Evolutionary conservation across 202 grass and related monocot genomes (phyloP).

Genomic region (Carex sylvatica): DNA sequence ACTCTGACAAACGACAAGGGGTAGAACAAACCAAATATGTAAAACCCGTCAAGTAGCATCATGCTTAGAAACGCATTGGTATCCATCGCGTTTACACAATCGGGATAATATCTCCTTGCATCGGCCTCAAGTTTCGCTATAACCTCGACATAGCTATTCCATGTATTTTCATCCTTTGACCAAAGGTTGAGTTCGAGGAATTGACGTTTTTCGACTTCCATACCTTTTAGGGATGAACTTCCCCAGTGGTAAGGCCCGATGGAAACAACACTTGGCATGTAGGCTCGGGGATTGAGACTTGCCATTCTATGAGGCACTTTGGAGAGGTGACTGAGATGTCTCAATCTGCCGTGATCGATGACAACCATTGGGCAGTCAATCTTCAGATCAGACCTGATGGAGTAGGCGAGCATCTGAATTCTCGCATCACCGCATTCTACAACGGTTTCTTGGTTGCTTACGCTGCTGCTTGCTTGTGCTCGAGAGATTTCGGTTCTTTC

Average conservation of each 20-base stretch:
- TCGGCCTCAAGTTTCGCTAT: background rate
- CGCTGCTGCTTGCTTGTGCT: background rate
- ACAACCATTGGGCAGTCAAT: background rate
- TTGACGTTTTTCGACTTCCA: conserved; percentile 10
- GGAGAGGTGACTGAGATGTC: background rate
- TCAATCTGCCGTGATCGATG: background rate
- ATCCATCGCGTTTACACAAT: background rate
- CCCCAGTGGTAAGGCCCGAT: conserved; percentile 5
- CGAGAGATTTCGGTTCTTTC: background rate
- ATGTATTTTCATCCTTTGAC: background rate
- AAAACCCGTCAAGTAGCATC: conserved; percentile 9
- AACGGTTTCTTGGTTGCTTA: background rate
- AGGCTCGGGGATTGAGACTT: background rate
- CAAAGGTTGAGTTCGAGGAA: conserved; percentile 13
- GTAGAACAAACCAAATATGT: background rate
- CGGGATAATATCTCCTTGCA: background rate
- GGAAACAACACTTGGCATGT: background rate
- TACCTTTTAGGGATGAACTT: background rate
- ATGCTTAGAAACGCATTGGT: conserved; percentile 4
- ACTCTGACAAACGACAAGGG: conserved; percentile 6
- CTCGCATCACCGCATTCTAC: background rate
- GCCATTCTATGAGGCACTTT: conserved; percentile 7
- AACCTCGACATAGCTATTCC: background rate
- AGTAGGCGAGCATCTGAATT: background rate
- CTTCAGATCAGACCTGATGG: background rate